These are phyloP conservation scores for Colletotrichum costaricense DNA, from an alignment of 2,329 filamentous ascomycete species.

Conservation along the genomic window DNA sequence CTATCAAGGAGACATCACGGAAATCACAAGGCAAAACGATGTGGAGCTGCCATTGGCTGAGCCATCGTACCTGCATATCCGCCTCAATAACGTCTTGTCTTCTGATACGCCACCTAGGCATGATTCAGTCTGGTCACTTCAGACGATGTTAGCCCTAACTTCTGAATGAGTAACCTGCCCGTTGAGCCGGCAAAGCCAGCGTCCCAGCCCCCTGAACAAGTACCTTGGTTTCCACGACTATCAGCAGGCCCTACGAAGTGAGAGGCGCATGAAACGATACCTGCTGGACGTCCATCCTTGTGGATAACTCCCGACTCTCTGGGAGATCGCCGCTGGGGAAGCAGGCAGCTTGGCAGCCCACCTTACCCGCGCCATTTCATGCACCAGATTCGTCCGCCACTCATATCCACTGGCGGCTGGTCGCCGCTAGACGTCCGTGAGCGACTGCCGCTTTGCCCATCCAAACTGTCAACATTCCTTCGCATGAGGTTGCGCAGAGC, in stretches of 20 bases:
- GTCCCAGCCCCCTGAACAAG: background rate
- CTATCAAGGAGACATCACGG: background rate
- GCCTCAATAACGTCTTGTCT: background rate
- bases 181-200: background rate
- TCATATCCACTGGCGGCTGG: background rate
- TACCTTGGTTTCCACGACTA: background rate
- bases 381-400: background rate
- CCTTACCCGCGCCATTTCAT: background rate
- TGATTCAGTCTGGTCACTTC: background rate
- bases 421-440: background rate
- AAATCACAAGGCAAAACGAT: background rate
- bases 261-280: slow-evolving; percentile 21
- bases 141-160: background rate
- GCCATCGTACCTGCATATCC: slow-evolving; percentile 5
- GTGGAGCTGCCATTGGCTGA: background rate
- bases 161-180: no score
- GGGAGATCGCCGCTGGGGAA: slow-evolving; percentile 1
- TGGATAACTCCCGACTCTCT: background rate
- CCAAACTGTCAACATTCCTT: slow-evolving; percentile 4
- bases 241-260: background rate
- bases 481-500: slow-evolving; percentile 10
- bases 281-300: slow-evolving; percentile 13
- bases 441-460: slow-evolving; percentile 11
- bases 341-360: background rate
- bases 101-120: background rate